Conservation (phyloP, 2,329 filamentous ascomycete species). For the Aotearoamyces nothofagi region DNA sequence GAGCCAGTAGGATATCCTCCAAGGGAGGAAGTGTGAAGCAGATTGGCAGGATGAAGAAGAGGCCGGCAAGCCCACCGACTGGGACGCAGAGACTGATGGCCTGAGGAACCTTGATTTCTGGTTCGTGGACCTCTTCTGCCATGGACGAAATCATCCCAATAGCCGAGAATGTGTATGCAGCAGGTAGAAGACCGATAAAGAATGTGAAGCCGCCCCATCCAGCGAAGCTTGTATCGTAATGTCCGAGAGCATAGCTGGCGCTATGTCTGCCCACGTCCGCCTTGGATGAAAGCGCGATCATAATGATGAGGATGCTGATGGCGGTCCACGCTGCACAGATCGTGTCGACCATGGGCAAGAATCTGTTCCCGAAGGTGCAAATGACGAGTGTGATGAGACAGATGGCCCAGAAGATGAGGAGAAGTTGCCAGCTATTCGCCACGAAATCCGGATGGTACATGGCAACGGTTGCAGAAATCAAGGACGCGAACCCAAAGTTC, state of each 20-base stretch:
- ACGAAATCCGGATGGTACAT: conserved; percentile 38
- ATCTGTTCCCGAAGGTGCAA: conserved; percentile 51
- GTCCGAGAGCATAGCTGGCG: conserved; percentile 33
- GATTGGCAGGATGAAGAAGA: conserved; percentile 36
- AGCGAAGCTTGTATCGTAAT: conserved; percentile 39
- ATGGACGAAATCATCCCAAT: conserved; percentile 48
- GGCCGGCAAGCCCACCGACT: conserved; percentile 29
- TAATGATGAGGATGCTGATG: conserved; percentile 37
- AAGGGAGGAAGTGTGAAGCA: conserved; percentile 32
- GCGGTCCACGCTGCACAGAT: conserved; percentile 39
- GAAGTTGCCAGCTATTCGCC: conserved; percentile 46
- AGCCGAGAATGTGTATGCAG: conserved; percentile 41
- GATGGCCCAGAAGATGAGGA: conserved; percentile 56
- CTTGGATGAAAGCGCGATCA: conserved; percentile 38
- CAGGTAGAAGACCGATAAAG: conserved; percentile 44
- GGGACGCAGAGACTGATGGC: conserved; percentile 32
- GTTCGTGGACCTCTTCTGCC: conserved; percentile 42
- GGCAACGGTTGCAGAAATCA: conserved; percentile 33
- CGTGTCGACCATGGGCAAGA: conserved; percentile 47
- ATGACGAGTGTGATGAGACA: conserved; percentile 49
- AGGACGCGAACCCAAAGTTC: conserved; percentile 59
- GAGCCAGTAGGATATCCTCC: conserved; percentile 27
- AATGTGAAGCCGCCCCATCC: conserved; percentile 46
- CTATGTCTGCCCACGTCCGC: conserved; percentile 37
- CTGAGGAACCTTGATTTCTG: conserved; percentile 30